Evolutionary conservation across 176 grass and related monocot species (phyloP).

Genomic region (Raddia guianensis): DNA sequence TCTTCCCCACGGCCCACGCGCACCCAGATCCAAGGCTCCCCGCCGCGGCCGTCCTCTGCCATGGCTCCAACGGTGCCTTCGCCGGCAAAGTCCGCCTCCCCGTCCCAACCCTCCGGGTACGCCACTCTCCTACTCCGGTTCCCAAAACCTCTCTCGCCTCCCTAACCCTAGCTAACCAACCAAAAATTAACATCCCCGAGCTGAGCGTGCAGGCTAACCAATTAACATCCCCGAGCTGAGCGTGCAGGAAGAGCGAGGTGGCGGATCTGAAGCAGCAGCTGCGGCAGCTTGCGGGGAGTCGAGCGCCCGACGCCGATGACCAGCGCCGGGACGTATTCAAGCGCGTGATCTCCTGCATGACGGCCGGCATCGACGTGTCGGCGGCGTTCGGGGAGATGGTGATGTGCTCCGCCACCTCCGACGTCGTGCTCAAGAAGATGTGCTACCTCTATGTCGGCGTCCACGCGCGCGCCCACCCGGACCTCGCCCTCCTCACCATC

Average conservation of each 20-base stretch:
- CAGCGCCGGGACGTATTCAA: conserved; percentile 91
- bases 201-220: conserved; percentile 50
- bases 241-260: conserved; percentile 92
- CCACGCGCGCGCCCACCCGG: conserved; percentile 84
- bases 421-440: conserved; percentile 98
- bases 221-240: conserved; percentile 11
- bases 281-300: conserved; percentile 85
- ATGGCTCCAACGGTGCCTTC: conserved; percentile 76
- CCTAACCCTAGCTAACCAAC: conserved; percentile 44
- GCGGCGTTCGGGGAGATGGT: conserved; percentile 98
- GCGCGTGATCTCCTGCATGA: conserved; percentile 99
- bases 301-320: conserved; percentile 79
- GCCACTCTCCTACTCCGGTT: not conserved
- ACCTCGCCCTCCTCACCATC: conserved; percentile 95
- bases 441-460: conserved; percentile 98
- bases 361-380: conserved; percentile 95
- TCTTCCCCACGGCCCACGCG: conserved; percentile 43
- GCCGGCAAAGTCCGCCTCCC: conserved; percentile 79
- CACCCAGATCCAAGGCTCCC: conserved; percentile 43
- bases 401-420: conserved; percentile 96
- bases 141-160: not conserved
- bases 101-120: conserved; percentile 87
- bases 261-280: conserved; percentile 97
- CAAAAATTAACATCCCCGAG: conserved; percentile 21
- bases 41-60: conserved; percentile 40